Conservation (phyloP, 1,284 basidiomycete species). For the Cryptococcus maquisensis region DNA sequence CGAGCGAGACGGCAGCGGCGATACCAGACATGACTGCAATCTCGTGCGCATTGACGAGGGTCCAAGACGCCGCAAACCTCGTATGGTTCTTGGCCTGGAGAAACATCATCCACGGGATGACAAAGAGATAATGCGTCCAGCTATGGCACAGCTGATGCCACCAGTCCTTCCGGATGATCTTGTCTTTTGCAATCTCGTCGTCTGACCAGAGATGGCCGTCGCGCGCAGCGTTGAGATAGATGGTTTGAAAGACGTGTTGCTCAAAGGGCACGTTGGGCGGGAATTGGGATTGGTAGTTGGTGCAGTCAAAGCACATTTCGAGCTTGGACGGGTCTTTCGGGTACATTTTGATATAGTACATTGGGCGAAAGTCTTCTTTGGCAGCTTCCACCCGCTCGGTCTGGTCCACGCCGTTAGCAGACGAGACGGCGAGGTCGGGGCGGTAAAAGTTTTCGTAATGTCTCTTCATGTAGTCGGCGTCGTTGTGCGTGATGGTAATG, state of each 20-base stretch:
- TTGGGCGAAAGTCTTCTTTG: constrained; percentile 38
- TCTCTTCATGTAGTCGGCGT: constrained; percentile 25
- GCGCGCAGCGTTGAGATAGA: constrained; percentile 52
- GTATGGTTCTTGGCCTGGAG: constrained; percentile 50
- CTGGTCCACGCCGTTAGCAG: constrained; percentile 36
- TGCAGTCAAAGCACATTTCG: constrained; percentile 47
- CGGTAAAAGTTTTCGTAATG: constrained; percentile 41
- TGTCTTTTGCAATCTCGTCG: constrained; percentile 51
- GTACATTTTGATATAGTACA: constrained; percentile 46
- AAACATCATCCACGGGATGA: constrained; percentile 52
- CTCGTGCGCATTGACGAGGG: constrained; percentile 51
- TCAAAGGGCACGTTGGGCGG: constrained; percentile 25
- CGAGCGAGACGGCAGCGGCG: constrained; percentile 52
- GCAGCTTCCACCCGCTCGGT: constrained; percentile 29
- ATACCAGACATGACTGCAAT: constrained; percentile 50
- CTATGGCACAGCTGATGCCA: constrained; percentile 46
- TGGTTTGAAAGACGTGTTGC: constrained; percentile 53
- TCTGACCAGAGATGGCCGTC: constrained; percentile 50
- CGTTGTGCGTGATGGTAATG: constrained; percentile 43
- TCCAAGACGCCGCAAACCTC: constrained; percentile 46
- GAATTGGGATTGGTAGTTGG: constrained; percentile 44
- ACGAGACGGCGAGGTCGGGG: constrained; percentile 23
- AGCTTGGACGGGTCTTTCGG: constrained; percentile 34
- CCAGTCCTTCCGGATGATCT: constrained; percentile 51
- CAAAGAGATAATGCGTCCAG: constrained; percentile 50